Evolutionary conservation across 345 rosid genomes (phyloP).

Genomic region (Barbarea vulgaris): DNA sequence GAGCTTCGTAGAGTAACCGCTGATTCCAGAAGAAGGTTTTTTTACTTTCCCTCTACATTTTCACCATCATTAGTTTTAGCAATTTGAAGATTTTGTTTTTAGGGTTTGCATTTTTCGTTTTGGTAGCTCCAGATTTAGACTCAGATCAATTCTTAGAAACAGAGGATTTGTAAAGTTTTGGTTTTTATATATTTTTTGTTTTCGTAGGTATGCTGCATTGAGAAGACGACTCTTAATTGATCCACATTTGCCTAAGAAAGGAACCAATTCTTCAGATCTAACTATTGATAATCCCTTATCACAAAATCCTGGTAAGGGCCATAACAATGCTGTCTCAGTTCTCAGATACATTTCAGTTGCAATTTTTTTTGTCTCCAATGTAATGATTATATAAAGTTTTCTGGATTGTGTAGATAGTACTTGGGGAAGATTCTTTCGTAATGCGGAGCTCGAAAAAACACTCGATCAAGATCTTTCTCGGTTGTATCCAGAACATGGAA

Average conservation of each 20-base stretch:
- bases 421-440: constrained; percentile 95
- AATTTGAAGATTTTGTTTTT: neutral
- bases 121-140: neutral
- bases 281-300: constrained; percentile 90
- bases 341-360: neutral
- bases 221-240: constrained; percentile 78
- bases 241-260: constrained; percentile 73
- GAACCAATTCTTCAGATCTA: constrained; percentile 63
- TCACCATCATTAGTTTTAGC: neutral
- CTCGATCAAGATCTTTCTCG: constrained; percentile 94
- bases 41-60: constrained; percentile 5
- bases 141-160: constrained; percentile 1
- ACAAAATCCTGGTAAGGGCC: constrained; percentile 77
- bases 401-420: constrained; percentile 70
- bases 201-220: constrained; percentile 73
- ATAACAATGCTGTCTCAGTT: constrained; percentile 5
- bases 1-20: constrained; percentile 87
- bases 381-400: neutral
- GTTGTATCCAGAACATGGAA: constrained; percentile 92
- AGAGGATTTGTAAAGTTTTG: neutral
- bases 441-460: constrained; percentile 92
- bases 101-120: neutral
- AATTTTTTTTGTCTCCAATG: neutral
- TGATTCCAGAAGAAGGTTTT: constrained; percentile 84
- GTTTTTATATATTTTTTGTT: constrained; percentile 13